Conservation (phyloP, 2,329 filamentous ascomycete genomes). For the Neocucurbitaria cava region DNA sequence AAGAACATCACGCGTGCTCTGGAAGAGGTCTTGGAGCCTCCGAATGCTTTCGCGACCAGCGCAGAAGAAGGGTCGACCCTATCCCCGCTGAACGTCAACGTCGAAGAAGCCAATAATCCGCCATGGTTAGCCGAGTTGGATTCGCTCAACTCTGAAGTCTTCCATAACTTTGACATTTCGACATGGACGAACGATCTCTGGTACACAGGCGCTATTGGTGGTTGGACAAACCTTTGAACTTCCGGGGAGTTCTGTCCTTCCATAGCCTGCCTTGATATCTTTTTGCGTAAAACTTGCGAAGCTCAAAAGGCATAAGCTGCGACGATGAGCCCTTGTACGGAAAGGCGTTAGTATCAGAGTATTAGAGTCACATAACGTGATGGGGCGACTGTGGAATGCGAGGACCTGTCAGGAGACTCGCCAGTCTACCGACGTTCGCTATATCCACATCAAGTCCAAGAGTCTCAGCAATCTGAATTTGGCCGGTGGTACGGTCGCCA, state of each 20-base stretch:
- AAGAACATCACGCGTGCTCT: background rate
- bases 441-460: background rate
- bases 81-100: background rate
- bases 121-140: background rate
- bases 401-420: background rate
- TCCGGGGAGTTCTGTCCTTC: background rate
- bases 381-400: background rate
- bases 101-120: background rate
- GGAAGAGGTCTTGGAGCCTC: background rate
- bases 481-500: background rate
- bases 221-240: background rate
- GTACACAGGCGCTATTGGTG: background rate
- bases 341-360: background rate
- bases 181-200: background rate
- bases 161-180: background rate
- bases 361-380: background rate
- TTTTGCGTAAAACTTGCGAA: background rate
- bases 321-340: background rate
- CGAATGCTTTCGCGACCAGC: background rate
- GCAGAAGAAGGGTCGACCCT: background rate
- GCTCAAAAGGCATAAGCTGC: background rate
- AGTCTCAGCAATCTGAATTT: background rate
- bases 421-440: background rate
- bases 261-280: background rate
- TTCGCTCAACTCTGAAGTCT: background rate